These are phyloP conservation scores for Dysphania ambrosioides DNA, from an alignment of 148 eudicot genomes.

Conservation along the genomic window DNA sequence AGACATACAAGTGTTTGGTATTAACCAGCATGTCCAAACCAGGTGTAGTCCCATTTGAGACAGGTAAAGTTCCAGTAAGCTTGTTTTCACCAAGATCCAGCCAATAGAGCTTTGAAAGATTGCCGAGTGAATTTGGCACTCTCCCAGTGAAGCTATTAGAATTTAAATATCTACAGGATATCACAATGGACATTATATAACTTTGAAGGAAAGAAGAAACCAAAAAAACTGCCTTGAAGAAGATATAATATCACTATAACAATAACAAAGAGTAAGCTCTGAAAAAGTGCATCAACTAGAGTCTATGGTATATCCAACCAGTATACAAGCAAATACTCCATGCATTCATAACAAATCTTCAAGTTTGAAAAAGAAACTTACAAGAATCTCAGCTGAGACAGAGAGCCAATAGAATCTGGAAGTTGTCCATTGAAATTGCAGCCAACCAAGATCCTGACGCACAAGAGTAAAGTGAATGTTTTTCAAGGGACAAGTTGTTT, in stretches of 20 bases:
- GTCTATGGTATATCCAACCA: no score
- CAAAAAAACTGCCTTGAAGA: no score
- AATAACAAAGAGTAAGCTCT: no score
- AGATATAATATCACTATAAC: no score
- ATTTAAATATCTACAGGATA: slow-evolving; percentile 58
- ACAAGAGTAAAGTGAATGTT: slow-evolving; percentile 19
- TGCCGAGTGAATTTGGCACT: slow-evolving; percentile 50
- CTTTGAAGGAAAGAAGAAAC: no score
- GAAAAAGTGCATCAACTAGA: no score
- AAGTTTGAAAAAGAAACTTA: slow-evolving; percentile 42
- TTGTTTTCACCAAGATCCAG: slow-evolving; percentile 56
- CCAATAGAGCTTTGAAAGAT: slow-evolving; percentile 53
- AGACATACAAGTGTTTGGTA: slow-evolving; percentile 68
- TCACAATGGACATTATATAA: no score
- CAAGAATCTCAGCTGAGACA: slow-evolving; percentile 46
- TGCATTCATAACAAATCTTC: no score
- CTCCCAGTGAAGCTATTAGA: slow-evolving; percentile 55
- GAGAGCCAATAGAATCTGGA: slow-evolving; percentile 69
- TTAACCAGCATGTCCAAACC: slow-evolving; percentile 54
- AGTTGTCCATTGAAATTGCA: slow-evolving; percentile 67
- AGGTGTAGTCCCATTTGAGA: slow-evolving; percentile 50
- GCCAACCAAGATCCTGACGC: slow-evolving; percentile 70
- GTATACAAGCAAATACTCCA: no score
- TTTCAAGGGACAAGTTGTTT: no score
- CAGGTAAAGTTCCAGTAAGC: slow-evolving; percentile 56